phyloP scores from a whole-genome alignment of 345 rosid genomes.

The Excoecaria agallocha region DNA sequence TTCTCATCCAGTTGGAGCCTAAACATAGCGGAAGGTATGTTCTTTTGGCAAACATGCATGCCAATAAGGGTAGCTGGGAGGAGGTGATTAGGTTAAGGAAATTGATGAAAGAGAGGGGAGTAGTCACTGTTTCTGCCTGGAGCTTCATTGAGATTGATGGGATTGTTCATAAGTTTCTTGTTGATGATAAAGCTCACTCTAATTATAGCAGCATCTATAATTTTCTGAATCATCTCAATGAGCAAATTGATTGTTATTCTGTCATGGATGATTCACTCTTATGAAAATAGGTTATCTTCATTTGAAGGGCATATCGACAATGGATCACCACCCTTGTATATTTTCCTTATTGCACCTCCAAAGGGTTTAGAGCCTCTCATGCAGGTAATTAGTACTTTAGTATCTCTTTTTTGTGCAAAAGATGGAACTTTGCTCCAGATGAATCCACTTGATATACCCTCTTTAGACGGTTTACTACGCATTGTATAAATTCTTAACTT shows the following conservation, averaged over 20 bases:
- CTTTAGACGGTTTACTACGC: no score
- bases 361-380: background rate
- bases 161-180: slow-evolving; percentile 27
- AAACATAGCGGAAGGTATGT: slow-evolving; percentile 32
- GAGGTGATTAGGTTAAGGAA: slow-evolving; percentile 29
- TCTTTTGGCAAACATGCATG: slow-evolving; percentile 32
- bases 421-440: no score
- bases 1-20: slow-evolving; percentile 30
- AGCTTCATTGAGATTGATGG: slow-evolving; percentile 39
- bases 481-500: no score
- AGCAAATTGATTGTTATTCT: slow-evolving; percentile 11
- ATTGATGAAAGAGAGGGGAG: slow-evolving; percentile 30
- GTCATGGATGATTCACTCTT: background rate
- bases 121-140: slow-evolving; percentile 22
- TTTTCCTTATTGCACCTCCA: background rate
- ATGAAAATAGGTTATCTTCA: background rate
- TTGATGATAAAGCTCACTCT: slow-evolving; percentile 17
- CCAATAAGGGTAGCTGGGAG: slow-evolving; percentile 35
- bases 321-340: background rate
- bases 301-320: background rate
- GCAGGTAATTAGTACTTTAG: no score
- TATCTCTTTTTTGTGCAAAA: no score
- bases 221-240: slow-evolving; percentile 7
- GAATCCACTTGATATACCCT: no score
- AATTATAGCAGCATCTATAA: background rate